Evolutionary conservation across 139 green algal species (phyloP).

Genomic region (Chlorella sp.): DNA sequence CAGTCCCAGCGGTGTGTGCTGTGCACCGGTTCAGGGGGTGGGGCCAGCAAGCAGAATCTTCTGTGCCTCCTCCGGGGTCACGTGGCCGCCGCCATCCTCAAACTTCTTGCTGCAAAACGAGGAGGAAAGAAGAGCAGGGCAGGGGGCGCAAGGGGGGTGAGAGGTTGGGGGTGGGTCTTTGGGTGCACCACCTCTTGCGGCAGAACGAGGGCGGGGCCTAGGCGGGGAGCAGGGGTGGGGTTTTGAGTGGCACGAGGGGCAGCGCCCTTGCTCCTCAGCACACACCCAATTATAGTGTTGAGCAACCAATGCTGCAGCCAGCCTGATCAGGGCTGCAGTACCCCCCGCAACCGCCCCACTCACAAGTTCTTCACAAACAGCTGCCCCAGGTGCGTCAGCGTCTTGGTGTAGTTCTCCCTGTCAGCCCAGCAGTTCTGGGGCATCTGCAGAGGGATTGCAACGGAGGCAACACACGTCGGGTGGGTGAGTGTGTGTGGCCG

Average conservation of each 20-base stretch:
- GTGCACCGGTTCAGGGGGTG: neutral
- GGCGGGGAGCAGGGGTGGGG: too few relatives aligned
- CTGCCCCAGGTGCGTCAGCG: slow-evolving; percentile 67
- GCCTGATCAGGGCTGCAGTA: neutral
- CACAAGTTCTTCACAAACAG: slow-evolving; percentile 55
- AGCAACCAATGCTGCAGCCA: slow-evolving; percentile 31
- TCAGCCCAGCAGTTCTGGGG: slow-evolving; percentile 72
- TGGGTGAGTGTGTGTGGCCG: too few relatives aligned
- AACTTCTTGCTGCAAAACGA: slow-evolving; percentile 64
- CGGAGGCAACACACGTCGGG: too few relatives aligned
- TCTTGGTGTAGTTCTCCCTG: slow-evolving; percentile 68
- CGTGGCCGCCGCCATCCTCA: slow-evolving; percentile 66
- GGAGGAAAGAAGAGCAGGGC: neutral
- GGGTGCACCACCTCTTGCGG: neutral
- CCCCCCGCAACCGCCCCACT: too few relatives aligned
- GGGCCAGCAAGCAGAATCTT: slow-evolving; percentile 65
- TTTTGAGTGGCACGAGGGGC: neutral
- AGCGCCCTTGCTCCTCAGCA: neutral
- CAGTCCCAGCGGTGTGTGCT: too few relatives aligned
- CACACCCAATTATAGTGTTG: neutral
- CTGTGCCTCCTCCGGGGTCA: slow-evolving; percentile 58
- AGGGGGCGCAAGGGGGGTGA: neutral
- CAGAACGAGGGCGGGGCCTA: neutral
- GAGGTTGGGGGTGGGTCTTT: neutral
- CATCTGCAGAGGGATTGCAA: slow-evolving; percentile 6